These are phyloP conservation scores for Thermomucor indicae-seudaticae DNA, from an alignment of 371 early-diverging fungal genomes.

Conservation along the genomic window DNA sequence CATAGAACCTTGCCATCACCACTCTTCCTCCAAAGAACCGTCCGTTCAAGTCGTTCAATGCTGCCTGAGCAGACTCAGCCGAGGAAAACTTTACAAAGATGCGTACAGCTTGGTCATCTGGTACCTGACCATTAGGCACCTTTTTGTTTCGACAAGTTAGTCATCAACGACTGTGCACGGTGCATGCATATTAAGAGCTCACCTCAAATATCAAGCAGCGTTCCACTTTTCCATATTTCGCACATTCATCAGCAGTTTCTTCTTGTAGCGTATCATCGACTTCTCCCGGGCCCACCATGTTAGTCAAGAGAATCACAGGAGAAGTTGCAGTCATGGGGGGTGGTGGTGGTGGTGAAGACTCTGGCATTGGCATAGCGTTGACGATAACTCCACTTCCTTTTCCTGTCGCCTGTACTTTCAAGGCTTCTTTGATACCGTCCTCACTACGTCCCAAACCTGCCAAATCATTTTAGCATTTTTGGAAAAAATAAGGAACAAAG, in stretches of 20 bases:
- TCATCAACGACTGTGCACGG: not conserved
- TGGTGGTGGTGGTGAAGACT: not conserved
- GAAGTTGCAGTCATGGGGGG: slow-evolving; percentile 8
- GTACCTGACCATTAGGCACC: slow-evolving; percentile 47
- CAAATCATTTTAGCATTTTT: not conserved
- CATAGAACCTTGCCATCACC: slow-evolving; percentile 59
- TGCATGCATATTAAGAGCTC: not conserved
- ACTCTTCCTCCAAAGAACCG: slow-evolving; percentile 76
- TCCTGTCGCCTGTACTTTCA: slow-evolving; percentile 30
- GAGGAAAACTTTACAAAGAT: slow-evolving; percentile 68
- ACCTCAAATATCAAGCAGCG: slow-evolving; percentile 69
- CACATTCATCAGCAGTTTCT: slow-evolving; percentile 76
- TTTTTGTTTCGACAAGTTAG: not conserved
- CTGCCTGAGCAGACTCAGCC: slow-evolving; percentile 48
- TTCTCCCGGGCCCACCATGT: slow-evolving; percentile 70
- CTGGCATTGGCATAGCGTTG: slow-evolving; percentile 4
- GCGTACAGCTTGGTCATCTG: slow-evolving; percentile 61
- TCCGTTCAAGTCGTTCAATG: slow-evolving; percentile 61
- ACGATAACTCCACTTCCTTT: slow-evolving; percentile 27
- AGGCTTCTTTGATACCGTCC: slow-evolving; percentile 33
- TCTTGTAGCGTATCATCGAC: slow-evolving; percentile 70
- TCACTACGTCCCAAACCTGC: slow-evolving; percentile 31
- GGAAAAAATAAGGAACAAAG: not conserved
- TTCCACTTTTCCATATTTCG: slow-evolving; percentile 69
- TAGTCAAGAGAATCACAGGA: slow-evolving; percentile 51